Conservation (phyloP, 1,284 basidiomycete genomes). For the Somion occarium region DNA sequence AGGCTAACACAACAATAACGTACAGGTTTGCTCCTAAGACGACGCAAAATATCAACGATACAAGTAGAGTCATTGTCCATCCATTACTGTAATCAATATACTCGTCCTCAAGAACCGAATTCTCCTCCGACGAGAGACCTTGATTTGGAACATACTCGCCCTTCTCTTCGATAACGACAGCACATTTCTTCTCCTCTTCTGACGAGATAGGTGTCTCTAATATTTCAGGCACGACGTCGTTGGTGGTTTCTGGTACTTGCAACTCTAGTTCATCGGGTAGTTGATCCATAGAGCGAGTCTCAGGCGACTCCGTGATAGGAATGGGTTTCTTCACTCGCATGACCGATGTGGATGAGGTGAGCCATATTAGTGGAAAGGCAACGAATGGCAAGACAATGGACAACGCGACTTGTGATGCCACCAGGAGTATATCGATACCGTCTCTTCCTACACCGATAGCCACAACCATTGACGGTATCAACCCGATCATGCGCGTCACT, state of each 20-base stretch:
- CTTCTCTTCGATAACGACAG: neutral
- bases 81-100: slow-evolving; percentile 9
- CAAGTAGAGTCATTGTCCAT: slow-evolving; percentile 2
- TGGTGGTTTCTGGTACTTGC: neutral
- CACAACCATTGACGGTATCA: slow-evolving; percentile 87
- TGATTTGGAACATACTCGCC: neutral
- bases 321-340: slow-evolving; percentile 53
- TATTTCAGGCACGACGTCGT: neutral
- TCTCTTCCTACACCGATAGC: slow-evolving; percentile 72
- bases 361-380: slow-evolving; percentile 72
- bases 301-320: neutral
- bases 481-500: slow-evolving; percentile 78
- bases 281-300: neutral
- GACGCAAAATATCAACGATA: slow-evolving; percentile 4
- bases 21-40: slow-evolving; percentile 8
- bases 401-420: slow-evolving; percentile 85
- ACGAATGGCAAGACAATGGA: slow-evolving; percentile 88
- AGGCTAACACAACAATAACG: slow-evolving; percentile 5
- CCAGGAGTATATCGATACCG: slow-evolving; percentile 80
- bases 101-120: slow-evolving; percentile 3
- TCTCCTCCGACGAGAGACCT: neutral
- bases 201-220: neutral
- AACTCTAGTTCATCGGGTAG: neutral
- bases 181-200: neutral
- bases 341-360: slow-evolving; percentile 65